Conservation (phyloP, 2,329 filamentous ascomycete species). For the Zalaria obscura region DNA sequence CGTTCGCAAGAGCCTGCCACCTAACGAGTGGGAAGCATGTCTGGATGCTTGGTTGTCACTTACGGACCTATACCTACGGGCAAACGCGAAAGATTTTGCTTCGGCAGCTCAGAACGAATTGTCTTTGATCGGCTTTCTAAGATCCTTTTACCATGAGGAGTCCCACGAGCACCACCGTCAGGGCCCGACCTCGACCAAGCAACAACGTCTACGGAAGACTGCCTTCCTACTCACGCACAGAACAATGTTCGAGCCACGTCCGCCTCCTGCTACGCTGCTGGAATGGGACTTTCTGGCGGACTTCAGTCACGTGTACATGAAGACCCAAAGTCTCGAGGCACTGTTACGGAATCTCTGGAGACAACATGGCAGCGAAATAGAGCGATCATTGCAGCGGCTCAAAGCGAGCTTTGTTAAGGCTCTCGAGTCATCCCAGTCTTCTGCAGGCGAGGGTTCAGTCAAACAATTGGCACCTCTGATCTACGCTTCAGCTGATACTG, state of each 20-base stretch:
- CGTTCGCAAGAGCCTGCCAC: slow-evolving; percentile 51
- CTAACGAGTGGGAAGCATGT: slow-evolving; percentile 63
- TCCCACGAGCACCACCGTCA: slow-evolving; percentile 1
- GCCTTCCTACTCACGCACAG: slow-evolving; percentile 51
- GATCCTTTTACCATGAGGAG: slow-evolving; percentile 46
- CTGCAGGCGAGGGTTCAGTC: slow-evolving; percentile 40
- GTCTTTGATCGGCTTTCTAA: slow-evolving; percentile 49
- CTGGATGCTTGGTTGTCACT: slow-evolving; percentile 64
- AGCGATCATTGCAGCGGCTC: slow-evolving; percentile 40
- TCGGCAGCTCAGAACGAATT: slow-evolving; percentile 37
- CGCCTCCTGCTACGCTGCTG: slow-evolving; percentile 32
- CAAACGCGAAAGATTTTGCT: slow-evolving; percentile 40
- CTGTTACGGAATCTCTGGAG: slow-evolving; percentile 39
- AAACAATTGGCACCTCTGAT: slow-evolving; percentile 49
- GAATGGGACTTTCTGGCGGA: slow-evolving; percentile 56
- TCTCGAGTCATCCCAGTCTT: slow-evolving; percentile 49
- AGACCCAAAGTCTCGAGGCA: slow-evolving; percentile 39
- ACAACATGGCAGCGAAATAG: slow-evolving; percentile 34
- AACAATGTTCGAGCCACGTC: slow-evolving; percentile 36
- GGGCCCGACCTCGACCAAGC: slow-evolving; percentile 16
- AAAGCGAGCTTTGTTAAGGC: slow-evolving; percentile 49
- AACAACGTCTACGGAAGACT: slow-evolving; percentile 42
- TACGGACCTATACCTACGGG: slow-evolving; percentile 49
- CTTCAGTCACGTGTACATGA: slow-evolving; percentile 52
- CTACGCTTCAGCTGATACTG: slow-evolving; percentile 42